Conservation (phyloP, 2,329 filamentous ascomycete species). For the Colletotrichum musicola region DNA sequence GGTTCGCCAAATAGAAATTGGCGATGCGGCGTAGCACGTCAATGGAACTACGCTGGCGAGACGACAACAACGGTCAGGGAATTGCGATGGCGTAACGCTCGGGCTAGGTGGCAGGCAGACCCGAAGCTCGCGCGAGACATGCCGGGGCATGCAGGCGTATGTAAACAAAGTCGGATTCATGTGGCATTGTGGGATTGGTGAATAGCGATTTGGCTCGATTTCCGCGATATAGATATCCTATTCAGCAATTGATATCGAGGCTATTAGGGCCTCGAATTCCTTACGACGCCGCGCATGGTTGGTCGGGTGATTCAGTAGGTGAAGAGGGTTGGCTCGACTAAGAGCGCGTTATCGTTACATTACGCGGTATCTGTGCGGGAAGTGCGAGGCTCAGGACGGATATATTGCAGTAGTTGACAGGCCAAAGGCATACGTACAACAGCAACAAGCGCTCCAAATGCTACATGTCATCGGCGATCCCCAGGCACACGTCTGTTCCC, state of each 20-base stretch:
- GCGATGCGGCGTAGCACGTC: slow-evolving; percentile 18
- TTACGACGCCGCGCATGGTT: not conserved
- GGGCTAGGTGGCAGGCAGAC: not conserved
- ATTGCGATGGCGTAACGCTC: slow-evolving; percentile 18
- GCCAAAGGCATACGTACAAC: not conserved
- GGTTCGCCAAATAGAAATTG: slow-evolving; percentile 66
- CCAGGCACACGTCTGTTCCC: slow-evolving; percentile 11
- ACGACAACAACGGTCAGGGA: slow-evolving; percentile 8
- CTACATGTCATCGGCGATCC: slow-evolving; percentile 33
- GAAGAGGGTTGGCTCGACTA: not conserved
- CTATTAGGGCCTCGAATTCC: slow-evolving; percentile 21
- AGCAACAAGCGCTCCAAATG: no score
- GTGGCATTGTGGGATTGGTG: slow-evolving; percentile 27
- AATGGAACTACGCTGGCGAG: slow-evolving; percentile 10
- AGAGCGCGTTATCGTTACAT: not conserved
- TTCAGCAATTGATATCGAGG: slow-evolving; percentile 37
- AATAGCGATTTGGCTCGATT: slow-evolving; percentile 37
- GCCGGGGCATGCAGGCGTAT: slow-evolving; percentile 28
- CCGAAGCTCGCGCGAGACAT: slow-evolving; percentile 23
- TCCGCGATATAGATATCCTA: slow-evolving; percentile 38
- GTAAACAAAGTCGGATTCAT: slow-evolving; percentile 30
- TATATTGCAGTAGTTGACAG: not conserved
- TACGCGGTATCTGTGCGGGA: not conserved
- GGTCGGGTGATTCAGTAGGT: not conserved
- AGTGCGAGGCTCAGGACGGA: not conserved